Base-by-base conservation (phyloP, 768 basidiomycete species). In the Hericium rajendrae region DNA sequence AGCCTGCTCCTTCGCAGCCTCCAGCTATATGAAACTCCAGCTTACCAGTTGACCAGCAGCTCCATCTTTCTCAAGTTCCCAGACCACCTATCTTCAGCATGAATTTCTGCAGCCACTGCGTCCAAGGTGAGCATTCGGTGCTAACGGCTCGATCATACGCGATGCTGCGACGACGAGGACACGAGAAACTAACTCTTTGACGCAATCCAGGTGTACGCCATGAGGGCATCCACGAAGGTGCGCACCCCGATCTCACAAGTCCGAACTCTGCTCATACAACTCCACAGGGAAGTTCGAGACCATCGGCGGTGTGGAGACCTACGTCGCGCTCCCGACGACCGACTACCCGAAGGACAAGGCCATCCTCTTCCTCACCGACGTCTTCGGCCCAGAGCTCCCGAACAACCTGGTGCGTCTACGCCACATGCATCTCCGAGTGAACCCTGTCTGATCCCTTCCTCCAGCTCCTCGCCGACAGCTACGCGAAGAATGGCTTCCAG, bases 41-140 rank as follows among this genome's bases (percentile, higher is more conserved):
- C 2, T 22, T 22, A 22, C 22, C 22, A 22, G 22, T 22, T 22
- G 22, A 41, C 40, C 40, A 41, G 11, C 39, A 40, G 11, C 39
- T 40, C 39, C 16, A 11, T 50, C 48, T 18, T 13, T 13, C 6
- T 6, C 48, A 50, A 6, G n/a, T 4, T 50, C 26, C 13, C 48
- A 4, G 5, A 18, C 24, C 10, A 8, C 26, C 20, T 50, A n/a
- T 22, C 32, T 26, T 20, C 37, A 50, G 15, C 52, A 81, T 82
- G 81, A 77, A 76, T 67, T 70, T 81, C 58, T 82, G 82, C 69
- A 70, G 74, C 57, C 67, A 85, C 62, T 86, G 84, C 57, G 58
- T 83, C 56, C 73, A 73, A 66, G 82, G 84, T 80, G 54, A 41
- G 12, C 20, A 13, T 1, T 4, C 32, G 4, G 22, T 55, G 15